Conservation (phyloP, 139 green algal species). For the Chlorella ohadii region DNA sequence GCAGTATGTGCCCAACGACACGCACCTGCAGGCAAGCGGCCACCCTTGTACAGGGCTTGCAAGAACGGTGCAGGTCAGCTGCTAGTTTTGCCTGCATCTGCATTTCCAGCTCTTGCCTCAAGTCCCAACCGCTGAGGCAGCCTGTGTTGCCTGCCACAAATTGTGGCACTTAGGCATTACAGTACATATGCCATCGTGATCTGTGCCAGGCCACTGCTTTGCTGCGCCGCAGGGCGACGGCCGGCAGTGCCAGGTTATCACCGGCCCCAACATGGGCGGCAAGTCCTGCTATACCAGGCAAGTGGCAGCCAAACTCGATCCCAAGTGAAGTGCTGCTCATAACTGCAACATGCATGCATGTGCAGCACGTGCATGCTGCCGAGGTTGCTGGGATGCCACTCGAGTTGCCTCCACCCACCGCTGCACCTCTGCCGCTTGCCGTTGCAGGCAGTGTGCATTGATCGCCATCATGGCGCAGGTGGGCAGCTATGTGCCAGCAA, state of each 20-base stretch:
- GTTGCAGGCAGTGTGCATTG: slow-evolving; percentile 77
- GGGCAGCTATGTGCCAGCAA: slow-evolving; percentile 88
- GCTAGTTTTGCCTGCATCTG: too few species aligned
- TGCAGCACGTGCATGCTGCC: too few species aligned
- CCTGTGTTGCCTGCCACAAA: too few species aligned
- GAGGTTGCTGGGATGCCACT: background rate
- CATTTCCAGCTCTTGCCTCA: too few species aligned
- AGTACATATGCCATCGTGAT: too few species aligned
- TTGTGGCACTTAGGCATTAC: too few species aligned
- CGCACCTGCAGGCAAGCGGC: slow-evolving; percentile 27
- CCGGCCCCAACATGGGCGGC: slow-evolving; percentile 94
- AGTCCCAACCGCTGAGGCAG: too few species aligned
- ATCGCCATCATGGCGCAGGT: slow-evolving; percentile 92
- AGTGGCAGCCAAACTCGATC: slow-evolving; percentile 58
- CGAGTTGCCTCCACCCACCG: background rate
- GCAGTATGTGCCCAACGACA: slow-evolving; percentile 77
- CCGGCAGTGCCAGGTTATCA: slow-evolving; percentile 70
- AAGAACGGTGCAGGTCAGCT: too few species aligned
- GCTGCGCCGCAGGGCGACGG: slow-evolving; percentile 61
- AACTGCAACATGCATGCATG: too few species aligned
- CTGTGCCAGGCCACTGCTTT: too few species aligned
- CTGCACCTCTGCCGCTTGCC: background rate
- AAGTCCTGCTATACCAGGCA: slow-evolving; percentile 83
- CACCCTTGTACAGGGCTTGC: too few species aligned
- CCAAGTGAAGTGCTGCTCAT: too few species aligned